Evolutionary conservation across 306 rosid species (phyloP).

Genomic region (Lupinus albus): DNA sequence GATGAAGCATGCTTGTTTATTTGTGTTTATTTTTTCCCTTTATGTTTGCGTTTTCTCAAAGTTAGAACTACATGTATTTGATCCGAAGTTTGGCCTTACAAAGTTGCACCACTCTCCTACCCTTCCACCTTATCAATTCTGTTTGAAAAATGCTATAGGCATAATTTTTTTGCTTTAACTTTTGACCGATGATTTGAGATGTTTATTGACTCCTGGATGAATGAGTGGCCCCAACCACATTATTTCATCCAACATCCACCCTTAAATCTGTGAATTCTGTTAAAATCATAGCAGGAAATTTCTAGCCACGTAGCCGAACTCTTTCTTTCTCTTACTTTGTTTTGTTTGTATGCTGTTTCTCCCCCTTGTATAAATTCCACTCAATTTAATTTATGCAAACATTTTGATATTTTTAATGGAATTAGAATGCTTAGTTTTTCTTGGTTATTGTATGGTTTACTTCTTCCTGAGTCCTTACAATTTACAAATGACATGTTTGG

Average conservation of each 20-base stretch:
- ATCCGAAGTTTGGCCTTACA: neutral
- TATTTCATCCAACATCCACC: neutral
- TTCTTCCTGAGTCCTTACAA: slow-evolving; percentile 30
- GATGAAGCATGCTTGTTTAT: neutral
- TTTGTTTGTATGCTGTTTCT: slow-evolving; percentile 4
- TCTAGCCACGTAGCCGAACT: neutral
- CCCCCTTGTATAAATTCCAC: neutral
- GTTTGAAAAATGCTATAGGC: slow-evolving; percentile 18
- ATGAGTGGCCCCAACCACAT: neutral
- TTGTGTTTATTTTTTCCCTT: neutral
- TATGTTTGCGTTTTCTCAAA: neutral
- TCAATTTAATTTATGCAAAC: slow-evolving; percentile 19
- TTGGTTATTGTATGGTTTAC: slow-evolving; percentile 25
- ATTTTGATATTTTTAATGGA: no score
- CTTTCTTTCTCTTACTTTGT: slow-evolving; percentile 4
- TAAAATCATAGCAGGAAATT: neutral
- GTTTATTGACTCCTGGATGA: neutral
- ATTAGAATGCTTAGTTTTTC: neutral
- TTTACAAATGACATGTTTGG: slow-evolving; percentile 23
- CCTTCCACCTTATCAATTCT: neutral
- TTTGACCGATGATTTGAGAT: neutral
- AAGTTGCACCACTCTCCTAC: neutral
- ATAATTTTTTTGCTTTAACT: neutral
- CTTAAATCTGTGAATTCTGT: neutral
- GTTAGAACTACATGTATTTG: slow-evolving; percentile 2